Percentiles rank a stretch among this genome's conserved stretches.
phyloP scores from a whole-genome alignment of 228 moss, liverwort and hornwort genomes.

The Sphagnum fallax region DNA sequence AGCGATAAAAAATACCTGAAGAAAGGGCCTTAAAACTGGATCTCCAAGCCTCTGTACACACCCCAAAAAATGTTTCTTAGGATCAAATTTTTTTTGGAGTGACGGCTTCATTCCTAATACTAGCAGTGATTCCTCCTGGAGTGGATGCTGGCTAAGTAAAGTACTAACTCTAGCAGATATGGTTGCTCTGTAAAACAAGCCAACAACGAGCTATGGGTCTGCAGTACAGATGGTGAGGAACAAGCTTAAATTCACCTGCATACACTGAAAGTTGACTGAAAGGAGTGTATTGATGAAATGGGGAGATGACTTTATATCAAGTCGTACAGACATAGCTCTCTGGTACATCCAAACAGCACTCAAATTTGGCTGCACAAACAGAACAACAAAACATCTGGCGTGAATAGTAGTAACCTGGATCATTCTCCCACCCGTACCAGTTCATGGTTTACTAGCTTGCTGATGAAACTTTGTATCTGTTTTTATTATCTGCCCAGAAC shows the following conservation, averaged over 20 bases:
- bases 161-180: too few species aligned
- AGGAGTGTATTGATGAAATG: conserved; percentile 87
- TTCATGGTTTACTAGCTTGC: not conserved
- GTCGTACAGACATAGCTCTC: conserved; percentile 84
- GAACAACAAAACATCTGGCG: not conserved
- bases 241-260: conserved; percentile 43
- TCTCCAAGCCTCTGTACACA: conserved; percentile 75
- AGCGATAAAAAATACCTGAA: conserved; percentile 37
- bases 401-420: not conserved
- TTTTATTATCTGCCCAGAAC: too few species aligned
- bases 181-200: too few species aligned
- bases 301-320: conserved; percentile 61
- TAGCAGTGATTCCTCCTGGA: too few species aligned
- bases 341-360: conserved; percentile 96
- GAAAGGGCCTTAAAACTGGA: conserved; percentile 79
- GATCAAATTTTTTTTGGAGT: too few species aligned
- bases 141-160: too few species aligned
- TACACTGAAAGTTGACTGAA: conserved; percentile 75
- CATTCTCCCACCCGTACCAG: not conserved
- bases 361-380: conserved; percentile 70
- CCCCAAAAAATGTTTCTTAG: too few species aligned
- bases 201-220: too few species aligned
- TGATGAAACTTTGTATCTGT: too few species aligned
- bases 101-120: too few species aligned
- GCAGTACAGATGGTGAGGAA: too few species aligned